Evolutionary conservation across 805 yeast genomes (phyloP).

Genomic region (Candida sithepensis): DNA sequence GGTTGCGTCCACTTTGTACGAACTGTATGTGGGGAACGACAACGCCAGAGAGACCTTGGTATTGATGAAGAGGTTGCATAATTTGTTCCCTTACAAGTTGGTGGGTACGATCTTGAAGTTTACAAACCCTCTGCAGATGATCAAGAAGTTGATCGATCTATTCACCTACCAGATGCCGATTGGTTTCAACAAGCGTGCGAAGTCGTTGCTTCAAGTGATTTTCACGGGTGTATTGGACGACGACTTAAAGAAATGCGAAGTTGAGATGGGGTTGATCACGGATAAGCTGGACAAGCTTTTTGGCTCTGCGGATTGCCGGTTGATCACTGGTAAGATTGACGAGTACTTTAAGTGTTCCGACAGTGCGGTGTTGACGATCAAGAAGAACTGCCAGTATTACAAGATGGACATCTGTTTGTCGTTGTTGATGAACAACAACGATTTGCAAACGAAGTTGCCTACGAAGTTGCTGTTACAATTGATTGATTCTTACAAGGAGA

Average conservation of each 20-base stretch:
- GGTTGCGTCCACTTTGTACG: slow-evolving; percentile 79
- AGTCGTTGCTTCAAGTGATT: slow-evolving; percentile 67
- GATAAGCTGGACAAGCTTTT: slow-evolving; percentile 25
- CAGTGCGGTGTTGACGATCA: slow-evolving; percentile 25
- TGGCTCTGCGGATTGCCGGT: slow-evolving; percentile 27
- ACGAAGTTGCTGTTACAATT: slow-evolving; percentile 13
- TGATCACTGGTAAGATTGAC: neutral
- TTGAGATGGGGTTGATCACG: slow-evolving; percentile 46
- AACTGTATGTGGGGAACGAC: slow-evolving; percentile 76
- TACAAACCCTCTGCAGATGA: slow-evolving; percentile 84
- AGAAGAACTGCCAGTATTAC: slow-evolving; percentile 26
- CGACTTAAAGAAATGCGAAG: slow-evolving; percentile 62
- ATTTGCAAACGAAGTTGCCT: slow-evolving; percentile 9
- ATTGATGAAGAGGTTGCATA: slow-evolving; percentile 69
- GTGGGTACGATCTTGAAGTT: slow-evolving; percentile 73
- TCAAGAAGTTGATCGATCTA: slow-evolving; percentile 75
- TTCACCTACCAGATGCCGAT: slow-evolving; percentile 74
- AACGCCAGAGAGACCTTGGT: slow-evolving; percentile 71
- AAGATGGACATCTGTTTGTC: slow-evolving; percentile 24
- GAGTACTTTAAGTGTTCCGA: slow-evolving; percentile 15
- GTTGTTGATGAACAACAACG: slow-evolving; percentile 25
- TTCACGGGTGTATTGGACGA: slow-evolving; percentile 72
- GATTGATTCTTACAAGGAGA: slow-evolving; percentile 16
- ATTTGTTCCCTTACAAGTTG: slow-evolving; percentile 73
- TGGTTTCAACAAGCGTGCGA: slow-evolving; percentile 41